Evolutionary conservation across 495 filamentous ascomycete genomes (phyloP).

Genomic region (Podospora pseudocomata): DNA sequence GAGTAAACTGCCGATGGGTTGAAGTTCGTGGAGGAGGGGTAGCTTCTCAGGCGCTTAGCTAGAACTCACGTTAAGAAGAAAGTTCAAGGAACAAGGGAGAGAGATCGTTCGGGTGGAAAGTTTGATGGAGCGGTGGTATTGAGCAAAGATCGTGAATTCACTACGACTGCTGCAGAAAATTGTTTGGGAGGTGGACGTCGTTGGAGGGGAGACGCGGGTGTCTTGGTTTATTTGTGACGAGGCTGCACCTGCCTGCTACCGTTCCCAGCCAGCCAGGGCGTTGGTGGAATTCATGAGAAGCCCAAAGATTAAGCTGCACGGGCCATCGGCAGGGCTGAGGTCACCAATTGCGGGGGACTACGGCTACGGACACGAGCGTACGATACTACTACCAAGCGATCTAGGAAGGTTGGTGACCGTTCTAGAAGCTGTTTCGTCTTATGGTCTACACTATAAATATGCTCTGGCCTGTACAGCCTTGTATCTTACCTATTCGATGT

Average conservation of each 20-base stretch:
- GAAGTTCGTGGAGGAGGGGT: conserved; percentile 22
- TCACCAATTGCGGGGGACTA: background rate
- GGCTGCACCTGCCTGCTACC: conserved; percentile 27
- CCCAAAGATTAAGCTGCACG: conserved; percentile 34
- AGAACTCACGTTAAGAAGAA: background rate
- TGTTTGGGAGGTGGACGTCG: conserved; percentile 4
- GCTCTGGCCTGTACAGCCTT: background rate
- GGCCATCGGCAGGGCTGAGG: conserved; percentile 28
- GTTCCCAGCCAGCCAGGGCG: conserved; percentile 22
- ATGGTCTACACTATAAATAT: too few relatives aligned
- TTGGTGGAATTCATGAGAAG: conserved; percentile 39
- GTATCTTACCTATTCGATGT: background rate
- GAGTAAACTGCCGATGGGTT: conserved; percentile 8
- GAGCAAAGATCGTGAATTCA: background rate
- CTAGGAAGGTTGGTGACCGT: conserved; percentile 16
- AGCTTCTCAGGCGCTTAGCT: conserved; percentile 24
- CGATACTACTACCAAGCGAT: background rate
- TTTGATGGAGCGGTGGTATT: background rate
- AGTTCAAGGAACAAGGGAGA: background rate
- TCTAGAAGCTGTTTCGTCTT: conserved; percentile 7
- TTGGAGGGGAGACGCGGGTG: conserved; percentile 3
- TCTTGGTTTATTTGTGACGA: conserved; percentile 19
- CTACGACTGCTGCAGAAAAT: background rate
- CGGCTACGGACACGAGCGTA: background rate
- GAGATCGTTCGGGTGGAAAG: background rate